These are phyloP conservation scores for Eleusine coracana DNA, from an alignment of 176 grass and related monocot genomes.

Conservation along the genomic window DNA sequence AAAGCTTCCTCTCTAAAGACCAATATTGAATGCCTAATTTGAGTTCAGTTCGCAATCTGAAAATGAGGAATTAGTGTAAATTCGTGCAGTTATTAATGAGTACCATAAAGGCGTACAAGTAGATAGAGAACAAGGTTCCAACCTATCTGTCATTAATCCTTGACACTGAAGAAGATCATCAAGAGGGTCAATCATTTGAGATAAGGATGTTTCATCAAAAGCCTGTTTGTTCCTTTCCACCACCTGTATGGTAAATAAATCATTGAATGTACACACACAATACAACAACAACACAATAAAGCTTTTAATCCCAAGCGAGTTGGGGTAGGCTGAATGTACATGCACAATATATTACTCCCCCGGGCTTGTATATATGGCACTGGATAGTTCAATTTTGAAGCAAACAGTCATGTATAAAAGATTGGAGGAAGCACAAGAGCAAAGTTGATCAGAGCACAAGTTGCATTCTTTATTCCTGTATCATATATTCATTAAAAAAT, in stretches of 20 bases:
- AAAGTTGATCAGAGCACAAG: slow-evolving; percentile 25
- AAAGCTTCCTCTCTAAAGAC: slow-evolving; percentile 87
- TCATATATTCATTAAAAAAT: slow-evolving; percentile 28
- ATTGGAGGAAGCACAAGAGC: not conserved
- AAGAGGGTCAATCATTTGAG: slow-evolving; percentile 66
- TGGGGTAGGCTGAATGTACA: not conserved
- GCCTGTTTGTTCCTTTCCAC: slow-evolving; percentile 35
- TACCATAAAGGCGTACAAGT: slow-evolving; percentile 23
- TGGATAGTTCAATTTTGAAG: not conserved
- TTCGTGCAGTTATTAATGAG: slow-evolving; percentile 1
- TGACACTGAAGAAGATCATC: slow-evolving; percentile 57
- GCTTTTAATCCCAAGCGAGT: too few species aligned
- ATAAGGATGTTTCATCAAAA: slow-evolving; percentile 32
- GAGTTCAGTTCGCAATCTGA: slow-evolving; percentile 69
- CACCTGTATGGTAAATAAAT: slow-evolving; percentile 41
- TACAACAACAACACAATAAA: not conserved
- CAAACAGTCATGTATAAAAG: not conserved
- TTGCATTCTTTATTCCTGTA: not conserved
- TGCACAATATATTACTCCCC: not conserved
- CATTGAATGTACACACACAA: slow-evolving; percentile 12
- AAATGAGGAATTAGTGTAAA: slow-evolving; percentile 17
- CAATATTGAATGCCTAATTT: slow-evolving; percentile 82
- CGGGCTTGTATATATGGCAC: not conserved
- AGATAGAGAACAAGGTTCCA: slow-evolving; percentile 32
- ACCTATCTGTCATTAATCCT: slow-evolving; percentile 73